A percentile compares a stretch with the other conserved stretches of the same genome.
phyloP scores from a whole-genome alignment of 768 basidiomycete genomes.

The Mycena vulgaris region DNA sequence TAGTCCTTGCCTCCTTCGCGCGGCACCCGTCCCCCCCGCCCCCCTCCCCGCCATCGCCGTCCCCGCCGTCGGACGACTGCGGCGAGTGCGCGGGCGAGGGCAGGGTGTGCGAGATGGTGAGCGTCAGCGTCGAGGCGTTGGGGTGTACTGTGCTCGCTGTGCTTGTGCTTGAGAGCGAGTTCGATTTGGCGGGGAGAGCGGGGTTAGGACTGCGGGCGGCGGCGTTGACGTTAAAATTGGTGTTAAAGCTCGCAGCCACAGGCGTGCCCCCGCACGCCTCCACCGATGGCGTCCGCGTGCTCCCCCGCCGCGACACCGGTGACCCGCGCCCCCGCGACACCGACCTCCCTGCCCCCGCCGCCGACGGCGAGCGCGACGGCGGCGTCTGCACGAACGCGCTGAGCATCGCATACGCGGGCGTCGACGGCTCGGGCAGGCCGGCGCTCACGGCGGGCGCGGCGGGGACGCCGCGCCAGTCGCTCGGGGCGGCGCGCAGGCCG shows the following conservation, averaged over 20 bases:
- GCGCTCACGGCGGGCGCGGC: not conserved
- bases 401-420: constrained; percentile 75
- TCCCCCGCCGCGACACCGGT: not conserved
- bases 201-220: not conserved
- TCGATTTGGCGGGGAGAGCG: not conserved
- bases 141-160: too few relatives aligned
- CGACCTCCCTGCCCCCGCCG: not conserved
- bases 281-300: not conserved
- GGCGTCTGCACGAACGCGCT: constrained; percentile 63
- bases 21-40: too few relatives aligned
- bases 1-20: constrained; percentile 35
- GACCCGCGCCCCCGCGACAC: not conserved
- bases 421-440: constrained; percentile 54
- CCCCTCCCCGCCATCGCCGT: not conserved
- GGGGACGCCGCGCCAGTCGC: constrained; percentile 27
- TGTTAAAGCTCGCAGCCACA: too few relatives aligned
- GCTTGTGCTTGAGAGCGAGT: too few relatives aligned
- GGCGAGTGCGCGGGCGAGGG: constrained; percentile 17
- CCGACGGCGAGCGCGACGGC: not conserved
- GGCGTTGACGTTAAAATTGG: too few relatives aligned
- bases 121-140: not conserved
- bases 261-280: too few relatives aligned
- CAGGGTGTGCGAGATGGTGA: constrained; percentile 24
- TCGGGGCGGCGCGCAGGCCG: constrained; percentile 66
- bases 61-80: constrained; percentile 24